Percentiles rank a stretch among this genome's conserved stretches.
Evolutionary conservation across 371 early-diverging fungal genomes (phyloP).

Genomic region (Vittaforma corneae): DNA sequence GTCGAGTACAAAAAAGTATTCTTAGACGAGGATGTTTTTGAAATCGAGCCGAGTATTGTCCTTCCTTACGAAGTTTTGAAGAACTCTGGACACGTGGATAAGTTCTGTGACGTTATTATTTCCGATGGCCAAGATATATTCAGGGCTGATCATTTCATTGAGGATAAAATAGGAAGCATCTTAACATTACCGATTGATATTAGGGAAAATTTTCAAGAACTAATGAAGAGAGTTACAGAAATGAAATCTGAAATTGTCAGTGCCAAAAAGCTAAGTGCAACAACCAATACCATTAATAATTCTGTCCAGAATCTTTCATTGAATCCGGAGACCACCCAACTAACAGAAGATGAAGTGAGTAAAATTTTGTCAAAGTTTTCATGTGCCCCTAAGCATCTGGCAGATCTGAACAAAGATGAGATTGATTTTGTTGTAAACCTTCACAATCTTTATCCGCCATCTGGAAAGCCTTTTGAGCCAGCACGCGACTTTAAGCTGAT

Average conservation of each 20-base stretch:
- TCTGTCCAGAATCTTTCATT: constrained; percentile 50
- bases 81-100: constrained; percentile 97
- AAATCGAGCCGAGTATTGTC: constrained; percentile 89
- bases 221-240: constrained; percentile 63
- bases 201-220: constrained; percentile 61
- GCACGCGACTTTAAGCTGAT: constrained; percentile 92
- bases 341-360: background rate
- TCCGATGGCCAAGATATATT: constrained; percentile 76
- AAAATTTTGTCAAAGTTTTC: background rate
- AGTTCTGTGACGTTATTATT: constrained; percentile 94
- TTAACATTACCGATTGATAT: background rate
- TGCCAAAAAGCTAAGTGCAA: constrained; percentile 35
- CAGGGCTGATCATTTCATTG: constrained; percentile 91
- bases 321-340: constrained; percentile 15
- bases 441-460: constrained; percentile 68
- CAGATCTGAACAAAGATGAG: constrained; percentile 75
- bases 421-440: constrained; percentile 73
- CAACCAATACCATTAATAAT: constrained; percentile 67
- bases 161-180: constrained; percentile 8
- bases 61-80: constrained; percentile 90
- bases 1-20: constrained; percentile 83
- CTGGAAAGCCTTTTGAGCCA: constrained; percentile 66
- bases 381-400: constrained; percentile 58
- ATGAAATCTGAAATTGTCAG: constrained; percentile 2
- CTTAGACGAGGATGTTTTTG: constrained; percentile 95